Evolutionary conservation across 495 filamentous ascomycete genomes (phyloP).

Genomic region (Penicillium psychrofluorescens): DNA sequence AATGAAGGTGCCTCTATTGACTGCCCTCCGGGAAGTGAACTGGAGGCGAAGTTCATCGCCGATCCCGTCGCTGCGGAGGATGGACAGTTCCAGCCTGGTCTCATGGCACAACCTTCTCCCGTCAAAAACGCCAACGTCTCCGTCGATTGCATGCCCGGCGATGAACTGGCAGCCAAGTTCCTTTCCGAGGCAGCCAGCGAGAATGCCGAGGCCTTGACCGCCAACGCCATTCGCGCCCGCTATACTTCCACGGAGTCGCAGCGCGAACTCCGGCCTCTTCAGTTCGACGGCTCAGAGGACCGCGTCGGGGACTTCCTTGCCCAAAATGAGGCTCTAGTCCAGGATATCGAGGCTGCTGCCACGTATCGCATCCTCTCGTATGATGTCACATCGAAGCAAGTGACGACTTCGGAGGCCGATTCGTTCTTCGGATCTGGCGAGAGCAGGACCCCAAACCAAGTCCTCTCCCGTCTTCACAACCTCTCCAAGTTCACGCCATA

Average conservation of each 20-base stretch:
- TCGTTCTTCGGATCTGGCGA: slow-evolving; percentile 41
- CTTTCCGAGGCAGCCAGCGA: slow-evolving; percentile 1
- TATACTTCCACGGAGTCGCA: slow-evolving; percentile 20
- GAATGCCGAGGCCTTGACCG: neutral
- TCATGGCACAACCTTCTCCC: neutral
- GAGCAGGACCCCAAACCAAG: slow-evolving; percentile 49
- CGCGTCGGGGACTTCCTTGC: slow-evolving; percentile 9
- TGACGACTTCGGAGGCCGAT: slow-evolving; percentile 56
- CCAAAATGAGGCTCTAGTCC: neutral
- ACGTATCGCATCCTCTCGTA: slow-evolving; percentile 69
- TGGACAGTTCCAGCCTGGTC: neutral
- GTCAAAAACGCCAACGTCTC: neutral
- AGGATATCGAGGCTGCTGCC: slow-evolving; percentile 18
- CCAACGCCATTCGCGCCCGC: slow-evolving; percentile 38
- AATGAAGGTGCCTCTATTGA: neutral
- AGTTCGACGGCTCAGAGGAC: slow-evolving; percentile 21
- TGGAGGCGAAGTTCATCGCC: slow-evolving; percentile 3
- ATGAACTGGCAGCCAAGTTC: slow-evolving; percentile 8
- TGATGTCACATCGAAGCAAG: slow-evolving; percentile 53
- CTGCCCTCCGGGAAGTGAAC: slow-evolving; percentile 7
- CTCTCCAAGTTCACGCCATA: slow-evolving; percentile 67
- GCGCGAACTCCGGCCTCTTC: slow-evolving; percentile 19
- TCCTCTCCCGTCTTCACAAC: slow-evolving; percentile 59
- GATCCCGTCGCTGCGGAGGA: slow-evolving; percentile 1
- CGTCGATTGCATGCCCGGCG: slow-evolving; percentile 3